phyloP scores from a whole-genome alignment of 2,329 filamentous ascomycete genomes.

The Epichloe scottii region DNA sequence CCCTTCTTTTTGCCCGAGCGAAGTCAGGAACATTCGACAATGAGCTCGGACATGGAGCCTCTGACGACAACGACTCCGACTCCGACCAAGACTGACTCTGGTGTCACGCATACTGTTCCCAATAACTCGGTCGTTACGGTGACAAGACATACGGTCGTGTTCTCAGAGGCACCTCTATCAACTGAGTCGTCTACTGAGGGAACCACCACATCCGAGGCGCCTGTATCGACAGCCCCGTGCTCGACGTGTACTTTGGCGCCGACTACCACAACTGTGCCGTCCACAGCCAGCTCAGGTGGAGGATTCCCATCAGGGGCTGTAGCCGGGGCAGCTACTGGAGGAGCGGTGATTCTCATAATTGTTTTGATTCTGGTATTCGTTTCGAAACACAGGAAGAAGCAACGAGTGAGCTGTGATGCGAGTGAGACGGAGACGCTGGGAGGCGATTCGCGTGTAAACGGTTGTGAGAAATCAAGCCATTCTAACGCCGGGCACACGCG shows the following conservation, averaged over 20 bases:
- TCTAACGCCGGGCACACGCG: slow-evolving; percentile 12
- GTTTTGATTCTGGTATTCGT: slow-evolving; percentile 12
- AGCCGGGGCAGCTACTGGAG: slow-evolving; percentile 20
- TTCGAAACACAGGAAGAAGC: slow-evolving; percentile 9
- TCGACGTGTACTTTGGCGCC: not conserved
- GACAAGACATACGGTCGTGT: slow-evolving; percentile 22
- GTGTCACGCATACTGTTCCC: slow-evolving; percentile 23
- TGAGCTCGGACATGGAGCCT: not conserved
- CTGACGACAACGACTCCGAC: not conserved
- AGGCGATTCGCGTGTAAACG: not conserved
- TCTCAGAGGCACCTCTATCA: slow-evolving; percentile 14
- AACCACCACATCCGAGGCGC: not conserved
- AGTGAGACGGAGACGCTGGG: slow-evolving; percentile 6
- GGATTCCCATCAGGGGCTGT: slow-evolving; percentile 19
- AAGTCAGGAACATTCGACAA: not conserved
- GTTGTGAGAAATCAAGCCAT: slow-evolving; percentile 4
- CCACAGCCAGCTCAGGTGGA: not conserved
- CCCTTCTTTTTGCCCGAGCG: slow-evolving; percentile 16
- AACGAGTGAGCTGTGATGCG: slow-evolving; percentile 3
- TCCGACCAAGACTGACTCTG: slow-evolving; percentile 21
- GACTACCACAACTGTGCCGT: not conserved
- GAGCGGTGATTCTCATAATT: slow-evolving; percentile 15
- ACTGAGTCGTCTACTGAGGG: slow-evolving; percentile 1
- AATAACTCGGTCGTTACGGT: slow-evolving; percentile 22
- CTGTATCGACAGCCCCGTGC: not conserved